These are phyloP conservation scores for Rhizoclosmatium sp. DNA, from an alignment of 192 early-diverging fungal species.

Conservation along the genomic window DNA sequence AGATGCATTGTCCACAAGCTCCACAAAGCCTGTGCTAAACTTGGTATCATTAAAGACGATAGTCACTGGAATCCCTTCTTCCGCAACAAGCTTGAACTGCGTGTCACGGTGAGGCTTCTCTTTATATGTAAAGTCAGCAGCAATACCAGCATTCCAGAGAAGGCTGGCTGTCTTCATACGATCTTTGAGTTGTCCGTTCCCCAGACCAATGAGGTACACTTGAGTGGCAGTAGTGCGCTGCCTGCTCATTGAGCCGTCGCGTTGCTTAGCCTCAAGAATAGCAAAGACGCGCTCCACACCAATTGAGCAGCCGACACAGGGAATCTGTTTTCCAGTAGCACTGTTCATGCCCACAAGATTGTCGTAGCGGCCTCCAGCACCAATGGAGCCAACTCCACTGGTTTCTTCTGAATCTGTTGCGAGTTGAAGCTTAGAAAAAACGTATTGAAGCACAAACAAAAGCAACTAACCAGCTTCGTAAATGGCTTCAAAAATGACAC, in stretches of 20 bases:
- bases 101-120: slow-evolving; percentile 80
- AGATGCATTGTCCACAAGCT: slow-evolving; percentile 75
- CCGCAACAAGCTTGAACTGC: slow-evolving; percentile 84
- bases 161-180: slow-evolving; percentile 85
- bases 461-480: background rate
- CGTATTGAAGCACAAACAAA: background rate
- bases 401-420: slow-evolving; percentile 73
- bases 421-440: too few relatives aligned
- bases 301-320: slow-evolving; percentile 95
- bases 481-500: slow-evolving; percentile 94
- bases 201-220: slow-evolving; percentile 86
- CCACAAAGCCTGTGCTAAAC: slow-evolving; percentile 76
- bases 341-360: slow-evolving; percentile 96
- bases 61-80: slow-evolving; percentile 86
- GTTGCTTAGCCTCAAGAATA: slow-evolving; percentile 58
- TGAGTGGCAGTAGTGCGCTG: slow-evolving; percentile 78
- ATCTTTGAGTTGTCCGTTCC: slow-evolving; percentile 84
- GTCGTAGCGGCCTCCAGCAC: slow-evolving; percentile 97
- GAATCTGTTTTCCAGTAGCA: slow-evolving; percentile 73
- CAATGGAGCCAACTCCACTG: slow-evolving; percentile 94
- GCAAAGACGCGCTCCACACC: slow-evolving; percentile 97
- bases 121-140: slow-evolving; percentile 92
- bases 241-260: slow-evolving; percentile 67
- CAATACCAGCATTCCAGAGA: slow-evolving; percentile 92
- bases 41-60: slow-evolving; percentile 90